phyloP scores from a whole-genome alignment of 257 asterid genomes.

The Solanum dulcamara region DNA sequence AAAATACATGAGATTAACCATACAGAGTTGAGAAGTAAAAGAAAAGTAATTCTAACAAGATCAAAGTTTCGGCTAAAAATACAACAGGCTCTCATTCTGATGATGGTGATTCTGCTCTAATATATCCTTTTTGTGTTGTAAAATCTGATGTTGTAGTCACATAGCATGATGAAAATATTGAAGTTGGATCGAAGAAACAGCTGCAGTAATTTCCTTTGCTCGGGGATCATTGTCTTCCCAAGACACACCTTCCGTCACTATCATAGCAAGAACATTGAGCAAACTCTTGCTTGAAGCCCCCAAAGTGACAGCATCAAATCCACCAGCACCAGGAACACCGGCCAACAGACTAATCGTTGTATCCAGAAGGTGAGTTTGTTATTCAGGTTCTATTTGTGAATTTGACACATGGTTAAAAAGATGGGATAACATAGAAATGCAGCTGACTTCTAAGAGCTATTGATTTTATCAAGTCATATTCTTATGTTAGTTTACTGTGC shows the following conservation, averaged over 20 bases:
- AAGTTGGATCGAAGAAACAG: conserved; percentile 37
- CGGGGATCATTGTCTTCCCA: conserved; percentile 72
- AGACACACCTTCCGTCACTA: conserved; percentile 72
- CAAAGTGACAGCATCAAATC: conserved; percentile 82
- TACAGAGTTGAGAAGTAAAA: not conserved
- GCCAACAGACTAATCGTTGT: conserved; percentile 65
- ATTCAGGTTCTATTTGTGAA: conserved; percentile 85
- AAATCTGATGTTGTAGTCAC: not conserved
- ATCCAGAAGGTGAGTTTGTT: conserved; percentile 74
- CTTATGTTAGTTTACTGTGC: no score
- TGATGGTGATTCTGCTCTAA: not conserved
- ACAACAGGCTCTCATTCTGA: not conserved
- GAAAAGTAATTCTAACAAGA: not conserved
- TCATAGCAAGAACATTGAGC: conserved; percentile 65
- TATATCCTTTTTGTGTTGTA: not conserved
- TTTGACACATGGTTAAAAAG: not conserved
- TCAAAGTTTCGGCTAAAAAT: not conserved
- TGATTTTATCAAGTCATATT: not conserved
- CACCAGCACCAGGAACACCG: conserved; percentile 99
- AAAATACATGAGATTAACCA: not conserved
- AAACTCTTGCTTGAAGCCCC: conserved; percentile 69
- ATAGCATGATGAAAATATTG: not conserved
- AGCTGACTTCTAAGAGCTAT: not conserved
- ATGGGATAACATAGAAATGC: not conserved
- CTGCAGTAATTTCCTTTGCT: conserved; percentile 29